These are phyloP conservation scores for Quillaja saponaria DNA, from an alignment of 306 rosid species.

Conservation along the genomic window DNA sequence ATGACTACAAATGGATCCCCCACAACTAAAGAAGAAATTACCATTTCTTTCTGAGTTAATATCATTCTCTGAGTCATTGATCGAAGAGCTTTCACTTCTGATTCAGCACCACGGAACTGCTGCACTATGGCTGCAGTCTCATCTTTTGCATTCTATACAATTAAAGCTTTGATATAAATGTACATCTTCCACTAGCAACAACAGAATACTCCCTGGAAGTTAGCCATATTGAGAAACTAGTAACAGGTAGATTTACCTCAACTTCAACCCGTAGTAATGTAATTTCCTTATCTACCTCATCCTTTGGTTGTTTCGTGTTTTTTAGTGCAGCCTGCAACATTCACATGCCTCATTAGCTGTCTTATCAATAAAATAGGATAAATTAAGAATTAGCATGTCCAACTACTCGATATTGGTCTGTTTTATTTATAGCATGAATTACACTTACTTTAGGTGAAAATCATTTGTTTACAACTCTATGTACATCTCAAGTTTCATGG, in stretches of 20 bases:
- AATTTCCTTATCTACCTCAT: slow-evolving; percentile 62
- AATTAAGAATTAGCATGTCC: slow-evolving; percentile 28
- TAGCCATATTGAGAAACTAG: slow-evolving; percentile 6
- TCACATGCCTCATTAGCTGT: slow-evolving; percentile 22
- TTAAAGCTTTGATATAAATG: slow-evolving; percentile 28
- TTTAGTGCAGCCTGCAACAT: slow-evolving; percentile 79
- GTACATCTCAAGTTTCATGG: slow-evolving; percentile 27
- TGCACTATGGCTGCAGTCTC: slow-evolving; percentile 51
- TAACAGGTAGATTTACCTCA: slow-evolving; percentile 41
- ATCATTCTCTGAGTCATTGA: slow-evolving; percentile 97
- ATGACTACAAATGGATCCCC: slow-evolving; percentile 26
- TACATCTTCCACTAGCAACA: slow-evolving; percentile 18
- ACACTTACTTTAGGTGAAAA: too few species aligned
- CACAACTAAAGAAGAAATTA: slow-evolving; percentile 30
- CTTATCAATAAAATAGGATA: slow-evolving; percentile 3
- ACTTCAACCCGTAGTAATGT: slow-evolving; percentile 61
- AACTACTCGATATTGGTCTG: slow-evolving; percentile 26
- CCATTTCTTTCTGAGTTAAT: slow-evolving; percentile 96
- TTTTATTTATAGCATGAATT: slow-evolving; percentile 15
- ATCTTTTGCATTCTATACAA: slow-evolving; percentile 71
- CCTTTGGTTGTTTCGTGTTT: slow-evolving; percentile 70
- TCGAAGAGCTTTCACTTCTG: slow-evolving; percentile 82
- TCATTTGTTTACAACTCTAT: slow-evolving; percentile 4
- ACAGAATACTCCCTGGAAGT: slow-evolving; percentile 10
- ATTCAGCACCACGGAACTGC: slow-evolving; percentile 74